Conservation (phyloP, 225 moss, liverwort and hornwort species). For the Climacium dendroides region DNA sequence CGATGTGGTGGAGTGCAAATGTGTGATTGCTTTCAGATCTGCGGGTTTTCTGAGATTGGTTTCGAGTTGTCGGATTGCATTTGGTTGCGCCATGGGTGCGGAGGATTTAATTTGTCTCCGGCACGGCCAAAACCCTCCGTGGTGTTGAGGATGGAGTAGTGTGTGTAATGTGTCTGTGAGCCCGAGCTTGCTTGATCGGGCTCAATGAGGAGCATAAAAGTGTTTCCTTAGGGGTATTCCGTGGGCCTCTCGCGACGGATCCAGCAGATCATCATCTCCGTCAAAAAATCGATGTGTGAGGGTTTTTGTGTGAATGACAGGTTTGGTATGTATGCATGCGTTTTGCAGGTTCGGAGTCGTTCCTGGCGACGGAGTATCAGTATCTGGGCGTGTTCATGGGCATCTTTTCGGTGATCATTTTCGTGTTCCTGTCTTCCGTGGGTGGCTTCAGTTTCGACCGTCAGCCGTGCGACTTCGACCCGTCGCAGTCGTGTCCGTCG, state of each 20-base stretch:
- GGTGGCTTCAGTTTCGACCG: constrained; percentile 42
- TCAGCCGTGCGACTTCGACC: constrained; percentile 35
- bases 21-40: background rate
- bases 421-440: constrained; percentile 73
- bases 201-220: too few relatives aligned
- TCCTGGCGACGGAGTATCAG: constrained; percentile 62
- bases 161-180: background rate
- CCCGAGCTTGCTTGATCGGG: too few relatives aligned
- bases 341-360: constrained; percentile 48
- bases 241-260: background rate
- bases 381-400: constrained; percentile 70
- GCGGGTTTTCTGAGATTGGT: background rate
- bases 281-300: background rate
- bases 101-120: background rate
- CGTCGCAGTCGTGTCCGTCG: constrained; percentile 14
- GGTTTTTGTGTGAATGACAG: background rate
- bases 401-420: constrained; percentile 72
- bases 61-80: background rate
- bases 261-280: too few relatives aligned
- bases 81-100: background rate
- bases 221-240: background rate
- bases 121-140: background rate
- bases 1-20: background rate
- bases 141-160: background rate
- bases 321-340: background rate